phyloP scores from a whole-genome alignment of 257 asterid species.

The Capsicum pubescens region DNA sequence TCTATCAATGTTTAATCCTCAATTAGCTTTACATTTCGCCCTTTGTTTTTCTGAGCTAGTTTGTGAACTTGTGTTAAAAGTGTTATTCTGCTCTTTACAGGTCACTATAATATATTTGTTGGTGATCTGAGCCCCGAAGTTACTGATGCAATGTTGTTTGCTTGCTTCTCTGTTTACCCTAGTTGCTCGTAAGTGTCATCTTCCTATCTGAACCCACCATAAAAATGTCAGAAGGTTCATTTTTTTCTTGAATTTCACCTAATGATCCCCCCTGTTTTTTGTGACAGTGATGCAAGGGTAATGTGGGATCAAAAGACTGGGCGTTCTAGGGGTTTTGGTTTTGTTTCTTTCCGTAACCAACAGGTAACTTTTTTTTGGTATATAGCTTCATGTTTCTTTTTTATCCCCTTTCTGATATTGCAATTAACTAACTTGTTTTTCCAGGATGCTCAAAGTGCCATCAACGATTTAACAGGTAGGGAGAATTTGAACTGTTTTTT shows the following conservation, averaged over 20 bases:
- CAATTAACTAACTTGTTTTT: slow-evolving; percentile 31
- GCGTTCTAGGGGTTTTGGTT: slow-evolving; percentile 95
- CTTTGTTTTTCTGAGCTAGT: neutral
- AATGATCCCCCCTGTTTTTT: neutral
- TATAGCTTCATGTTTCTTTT: neutral
- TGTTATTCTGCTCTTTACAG: slow-evolving; percentile 42
- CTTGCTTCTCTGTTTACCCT: slow-evolving; percentile 79
- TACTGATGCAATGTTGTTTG: slow-evolving; percentile 85
- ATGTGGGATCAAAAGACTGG: slow-evolving; percentile 99
- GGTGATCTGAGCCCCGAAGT: slow-evolving; percentile 98
- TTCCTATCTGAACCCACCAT: neutral
- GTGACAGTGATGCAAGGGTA: slow-evolving; percentile 84
- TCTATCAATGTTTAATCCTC: slow-evolving; percentile 22
- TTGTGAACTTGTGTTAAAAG: neutral
- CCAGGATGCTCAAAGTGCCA: slow-evolving; percentile 97
- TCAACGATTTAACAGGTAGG: slow-evolving; percentile 84
- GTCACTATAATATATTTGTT: slow-evolving; percentile 88
- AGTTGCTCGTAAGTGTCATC: slow-evolving; percentile 78
- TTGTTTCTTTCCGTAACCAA: slow-evolving; percentile 91
- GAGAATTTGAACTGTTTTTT: slow-evolving; percentile 7
- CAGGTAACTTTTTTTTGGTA: slow-evolving; percentile 52
- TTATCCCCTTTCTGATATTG: slow-evolving; percentile 6
- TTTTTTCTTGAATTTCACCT: neutral
- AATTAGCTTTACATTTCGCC: neutral
- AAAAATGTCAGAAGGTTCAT: neutral